A percentile compares a stretch with the other conserved stretches of the same genome.
phyloP scores from a whole-genome alignment of 371 early-diverging fungal species.

The Mortierella sp. region DNA sequence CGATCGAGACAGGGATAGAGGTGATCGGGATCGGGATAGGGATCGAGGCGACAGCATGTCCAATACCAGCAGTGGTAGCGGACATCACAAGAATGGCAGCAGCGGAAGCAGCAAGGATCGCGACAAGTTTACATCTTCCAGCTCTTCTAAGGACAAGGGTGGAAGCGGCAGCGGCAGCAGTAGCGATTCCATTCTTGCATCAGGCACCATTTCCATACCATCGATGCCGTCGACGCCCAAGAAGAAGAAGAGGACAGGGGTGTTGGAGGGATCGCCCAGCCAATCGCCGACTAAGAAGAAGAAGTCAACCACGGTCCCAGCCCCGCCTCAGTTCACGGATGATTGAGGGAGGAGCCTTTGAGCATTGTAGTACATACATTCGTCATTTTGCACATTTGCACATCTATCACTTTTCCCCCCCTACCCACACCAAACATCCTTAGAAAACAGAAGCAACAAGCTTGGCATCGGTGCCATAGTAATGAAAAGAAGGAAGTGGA shows the following conservation, averaged over 20 bases:
- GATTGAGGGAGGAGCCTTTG: constrained; percentile 17
- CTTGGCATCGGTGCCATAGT: too few species aligned
- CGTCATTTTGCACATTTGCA: too few species aligned
- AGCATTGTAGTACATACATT: too few species aligned
- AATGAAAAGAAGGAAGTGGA: too few species aligned
- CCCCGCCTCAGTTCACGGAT: constrained; percentile 20
- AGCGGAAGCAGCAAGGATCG: constrained; percentile 30
- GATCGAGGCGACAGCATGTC: constrained; percentile 26
- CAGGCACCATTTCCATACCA: not conserved
- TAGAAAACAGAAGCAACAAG: too few species aligned
- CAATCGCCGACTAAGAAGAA: constrained; percentile 43
- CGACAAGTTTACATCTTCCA: constrained; percentile 28
- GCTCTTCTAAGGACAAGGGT: constrained; percentile 12
- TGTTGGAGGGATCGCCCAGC: constrained; percentile 15
- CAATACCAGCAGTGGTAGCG: constrained; percentile 25
- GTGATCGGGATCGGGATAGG: constrained; percentile 21
- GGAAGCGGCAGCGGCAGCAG: too few species aligned
- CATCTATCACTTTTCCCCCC: too few species aligned
- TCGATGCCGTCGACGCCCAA: constrained; percentile 28
- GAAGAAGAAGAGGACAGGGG: constrained; percentile 32
- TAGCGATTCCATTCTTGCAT: constrained; percentile 5
- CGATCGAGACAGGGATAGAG: too few species aligned
- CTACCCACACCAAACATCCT: too few species aligned
- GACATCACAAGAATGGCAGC: constrained; percentile 33
- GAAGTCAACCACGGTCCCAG: constrained; percentile 18